Base-by-base conservation (phyloP, 140 eudicot genomes). In the Erigeron philadelphicus region DNA sequence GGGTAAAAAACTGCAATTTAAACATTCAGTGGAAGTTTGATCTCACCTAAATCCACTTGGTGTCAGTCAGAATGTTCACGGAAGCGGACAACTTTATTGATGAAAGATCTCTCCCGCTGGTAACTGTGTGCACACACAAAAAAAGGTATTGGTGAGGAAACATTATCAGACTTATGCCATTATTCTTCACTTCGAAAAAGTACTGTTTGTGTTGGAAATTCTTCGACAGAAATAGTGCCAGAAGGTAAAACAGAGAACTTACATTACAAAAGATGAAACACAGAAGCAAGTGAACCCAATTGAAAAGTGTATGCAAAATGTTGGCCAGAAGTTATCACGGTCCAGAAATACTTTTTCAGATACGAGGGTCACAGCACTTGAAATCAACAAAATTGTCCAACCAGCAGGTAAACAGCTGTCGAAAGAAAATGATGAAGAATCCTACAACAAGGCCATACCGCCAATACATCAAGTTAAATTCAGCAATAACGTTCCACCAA, bases 371-470 rank as follows among this genome's bases (percentile, higher is more conserved):
- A 66, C 84, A 53, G 79, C 43, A 60, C 99, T 79, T 70, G 90
- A 87, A 80, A 83, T 71, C 8, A 90, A 60, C 67, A 93, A 76
- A 72, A 87, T 61, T 5, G 50, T 72, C 90, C 87, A 89, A 71
- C 99, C 99, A 11, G 82, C 80, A 45, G 99, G 99, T 75, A 89
- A 82, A 82, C 97, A 93, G 70, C 79, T 70, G 43, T 72, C 70
- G 73, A 93, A 85, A 77, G 97, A 87, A 76, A 93, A 93, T 11
- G 94, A 77, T 11, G 82, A 68, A 57, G 96, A 83, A 65, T 73
- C 97, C 95, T 89, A 83, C 43, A 41, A 59, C 62, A 53, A 72
- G 43, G 40, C 25, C 56, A 16, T 42, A 78, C 42, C 69, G 43
- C 25, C 25, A 61, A 16, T 42, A 78, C 42, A 79, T 53, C 35